phyloP scores from a whole-genome alignment of 2,329 filamentous ascomycete species.

The Cylindrodendrum hubeiense region DNA sequence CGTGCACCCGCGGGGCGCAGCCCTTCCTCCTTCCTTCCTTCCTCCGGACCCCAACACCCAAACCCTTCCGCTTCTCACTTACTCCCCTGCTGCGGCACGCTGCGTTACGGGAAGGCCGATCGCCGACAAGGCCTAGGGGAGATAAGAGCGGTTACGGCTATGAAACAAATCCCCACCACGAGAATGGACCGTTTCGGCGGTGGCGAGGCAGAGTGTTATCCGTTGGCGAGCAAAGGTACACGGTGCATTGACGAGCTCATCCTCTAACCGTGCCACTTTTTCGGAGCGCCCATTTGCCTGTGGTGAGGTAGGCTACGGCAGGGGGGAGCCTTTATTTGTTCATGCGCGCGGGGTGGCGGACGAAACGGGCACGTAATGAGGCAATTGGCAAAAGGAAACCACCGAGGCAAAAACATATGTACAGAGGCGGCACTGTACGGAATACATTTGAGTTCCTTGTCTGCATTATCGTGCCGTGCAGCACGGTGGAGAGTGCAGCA shows the following conservation, averaged over 20 bases:
- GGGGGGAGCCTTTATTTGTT: background rate
- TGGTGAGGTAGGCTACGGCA: background rate
- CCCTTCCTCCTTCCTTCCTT: conserved; percentile 5
- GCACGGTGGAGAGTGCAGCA: background rate
- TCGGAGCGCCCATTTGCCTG: background rate
- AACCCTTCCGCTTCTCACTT: background rate
- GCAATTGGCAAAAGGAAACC: background rate
- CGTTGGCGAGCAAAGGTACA: conserved; percentile 9
- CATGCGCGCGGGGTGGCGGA: background rate
- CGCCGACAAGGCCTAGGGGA: background rate
- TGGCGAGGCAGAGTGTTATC: conserved; percentile 7
- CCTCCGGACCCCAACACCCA: conserved; percentile 4
- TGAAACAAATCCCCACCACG: background rate
- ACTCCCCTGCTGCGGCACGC: conserved; percentile 7
- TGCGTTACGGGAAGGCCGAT: conserved; percentile 17
- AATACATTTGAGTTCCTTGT: background rate
- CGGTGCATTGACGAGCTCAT: conserved; percentile 24
- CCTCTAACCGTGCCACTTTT: background rate
- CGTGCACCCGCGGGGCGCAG: conserved; percentile 32
- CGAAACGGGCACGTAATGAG: background rate
- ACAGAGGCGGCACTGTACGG: background rate
- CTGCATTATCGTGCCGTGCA: background rate
- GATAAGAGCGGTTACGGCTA: conserved; percentile 4
- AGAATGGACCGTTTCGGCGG: background rate
- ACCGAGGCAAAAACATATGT: background rate